These are phyloP conservation scores for Metroxylon sagu DNA, from an alignment of 176 grass and related monocot species.

Conservation along the genomic window DNA sequence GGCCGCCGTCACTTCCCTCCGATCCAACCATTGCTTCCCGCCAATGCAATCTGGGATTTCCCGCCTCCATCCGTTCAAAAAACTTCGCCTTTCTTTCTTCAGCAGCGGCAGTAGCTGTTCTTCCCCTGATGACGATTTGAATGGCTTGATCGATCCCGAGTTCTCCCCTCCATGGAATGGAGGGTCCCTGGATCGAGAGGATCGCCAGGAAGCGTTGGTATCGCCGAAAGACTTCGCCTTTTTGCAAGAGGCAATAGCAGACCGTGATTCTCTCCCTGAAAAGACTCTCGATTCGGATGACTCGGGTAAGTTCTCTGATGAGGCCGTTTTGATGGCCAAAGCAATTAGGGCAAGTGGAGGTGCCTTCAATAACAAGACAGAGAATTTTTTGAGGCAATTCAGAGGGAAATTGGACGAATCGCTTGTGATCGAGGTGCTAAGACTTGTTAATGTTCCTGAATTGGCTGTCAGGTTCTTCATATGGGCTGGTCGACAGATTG, in stretches of 20 bases:
- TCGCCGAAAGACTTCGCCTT: conserved; percentile 59
- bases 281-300: conserved; percentile 2
- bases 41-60: conserved; percentile 1
- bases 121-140: conserved; percentile 22
- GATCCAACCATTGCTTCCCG: not conserved
- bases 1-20: not conserved
- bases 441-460: conserved; percentile 41
- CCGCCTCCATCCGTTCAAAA: conserved; percentile 10
- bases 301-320: conserved; percentile 17
- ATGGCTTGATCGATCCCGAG: conserved; percentile 27
- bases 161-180: conserved; percentile 1
- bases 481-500: conserved; percentile 86
- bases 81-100: conserved; percentile 12
- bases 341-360: conserved; percentile 40
- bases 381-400: conserved; percentile 55
- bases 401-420: conserved; percentile 49
- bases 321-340: conserved; percentile 68
- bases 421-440: conserved; percentile 56
- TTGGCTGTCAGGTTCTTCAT: conserved; percentile 78
- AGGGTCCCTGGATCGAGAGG: conserved; percentile 13
- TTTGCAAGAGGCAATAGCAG: conserved; percentile 30
- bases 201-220: conserved; percentile 31
- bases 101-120: conserved; percentile 18
- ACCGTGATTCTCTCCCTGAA: not conserved
- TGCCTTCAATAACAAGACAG: conserved; percentile 37